Base-by-base conservation (phyloP, 2,329 filamentous ascomycete genomes). In the Fusarium foetens region DNA sequence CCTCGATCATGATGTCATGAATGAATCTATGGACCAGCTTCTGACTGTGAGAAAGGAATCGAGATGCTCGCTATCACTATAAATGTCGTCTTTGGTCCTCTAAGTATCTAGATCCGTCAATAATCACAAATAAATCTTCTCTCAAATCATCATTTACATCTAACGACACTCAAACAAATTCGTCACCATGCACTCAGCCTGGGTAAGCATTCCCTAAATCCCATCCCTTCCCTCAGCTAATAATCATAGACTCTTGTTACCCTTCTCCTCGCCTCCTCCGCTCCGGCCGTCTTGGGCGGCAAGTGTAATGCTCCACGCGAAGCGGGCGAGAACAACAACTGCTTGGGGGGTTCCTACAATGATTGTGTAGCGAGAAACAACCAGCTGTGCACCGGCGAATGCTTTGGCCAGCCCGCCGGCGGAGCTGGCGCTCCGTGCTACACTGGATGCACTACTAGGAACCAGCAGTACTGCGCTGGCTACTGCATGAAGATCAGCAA, bases 61-160 rank as follows among this genome's bases (percentile, higher is more conserved):
- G 19, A 14, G 12, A 27, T 29, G 2, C 13, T 17, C 1, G 0
- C 16, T 0, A 16, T 11, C 3, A n/a, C 5, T 16, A 39, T 58
- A 58, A 58, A 51, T 31, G 3, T 13, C 1, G 2, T 8, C 12
- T 4, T 48, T 10, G 14, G 6, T 23, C 11, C 0, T 13, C 5
- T 0, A 5, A 21, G 6, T 8, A 1, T 4, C 8, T 5, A 11
- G 4, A 27, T 27, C 8, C 27, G 2, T 27, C 27, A 27, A 27
- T 27, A 27, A 27, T 8, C 27, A 27, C 8, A 27, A 27, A 27
- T 8, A 27, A 27, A 27, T 27, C 27, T 8, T 27, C 27, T 27
- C 27, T 27, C 13, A 5, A 6, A 27, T 2, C 29, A 39, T 21
- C 21, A 0, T n/a, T 5, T 2, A 23, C 0, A 48, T 31, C 27